Percentiles rank a stretch among this genome's conserved stretches.
phyloP scores from a whole-genome alignment of 2,329 filamentous ascomycete species.

The Aspergillus sojae region DNA sequence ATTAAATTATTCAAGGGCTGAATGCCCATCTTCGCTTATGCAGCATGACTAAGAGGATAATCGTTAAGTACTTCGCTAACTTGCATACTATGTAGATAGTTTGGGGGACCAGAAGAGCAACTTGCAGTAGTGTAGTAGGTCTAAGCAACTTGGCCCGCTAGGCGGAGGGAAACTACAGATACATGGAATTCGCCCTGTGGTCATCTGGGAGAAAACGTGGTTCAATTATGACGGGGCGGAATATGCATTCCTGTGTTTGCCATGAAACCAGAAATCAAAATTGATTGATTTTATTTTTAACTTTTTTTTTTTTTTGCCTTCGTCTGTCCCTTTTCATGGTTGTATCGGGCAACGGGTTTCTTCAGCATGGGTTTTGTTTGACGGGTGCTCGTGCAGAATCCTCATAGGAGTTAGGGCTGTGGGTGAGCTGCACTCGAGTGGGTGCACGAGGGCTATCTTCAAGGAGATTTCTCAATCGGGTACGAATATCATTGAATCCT shows the following conservation, averaged over 20 bases:
- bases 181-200: background rate
- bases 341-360: background rate
- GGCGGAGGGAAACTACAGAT: background rate
- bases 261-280: no score
- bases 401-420: background rate
- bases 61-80: background rate
- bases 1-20: no score
- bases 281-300: no score
- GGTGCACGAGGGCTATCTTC: background rate
- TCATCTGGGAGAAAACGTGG: background rate
- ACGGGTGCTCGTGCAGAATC: conserved; percentile 9
- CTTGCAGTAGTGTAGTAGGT: background rate
- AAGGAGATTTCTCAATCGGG: background rate
- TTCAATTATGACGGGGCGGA: background rate
- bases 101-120: background rate
- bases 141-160: no score
- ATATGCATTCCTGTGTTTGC: background rate
- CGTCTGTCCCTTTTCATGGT: background rate
- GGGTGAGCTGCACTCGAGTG: background rate
- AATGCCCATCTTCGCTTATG: background rate
- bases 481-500: background rate
- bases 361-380: background rate
- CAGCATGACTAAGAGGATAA: background rate
- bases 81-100: background rate
- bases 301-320: background rate